phyloP scores from a whole-genome alignment of 495 filamentous ascomycete species.

The Thermochaetoides thermophila region DNA sequence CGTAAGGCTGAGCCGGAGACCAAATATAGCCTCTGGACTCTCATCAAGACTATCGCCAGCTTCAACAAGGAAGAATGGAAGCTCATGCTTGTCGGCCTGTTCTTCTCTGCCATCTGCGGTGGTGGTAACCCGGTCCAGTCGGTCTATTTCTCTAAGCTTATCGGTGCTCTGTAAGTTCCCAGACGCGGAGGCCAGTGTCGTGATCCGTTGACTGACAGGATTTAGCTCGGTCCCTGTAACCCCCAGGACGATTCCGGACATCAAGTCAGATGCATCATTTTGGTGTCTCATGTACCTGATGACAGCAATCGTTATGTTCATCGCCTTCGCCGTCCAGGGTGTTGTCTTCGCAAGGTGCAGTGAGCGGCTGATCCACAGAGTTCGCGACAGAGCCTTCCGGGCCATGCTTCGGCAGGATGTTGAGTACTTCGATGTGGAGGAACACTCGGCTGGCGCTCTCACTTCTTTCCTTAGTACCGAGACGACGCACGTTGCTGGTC shows the following conservation, averaged over 20 bases:
- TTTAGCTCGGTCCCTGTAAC: constrained; percentile 23
- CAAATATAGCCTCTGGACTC: constrained; percentile 61
- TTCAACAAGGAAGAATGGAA: constrained; percentile 68
- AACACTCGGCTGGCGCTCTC: constrained; percentile 70
- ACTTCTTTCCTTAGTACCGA: constrained; percentile 78
- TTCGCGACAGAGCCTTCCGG: constrained; percentile 66
- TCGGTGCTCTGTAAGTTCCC: constrained; percentile 34
- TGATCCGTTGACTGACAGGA: constrained; percentile 12
- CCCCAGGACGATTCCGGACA: constrained; percentile 16
- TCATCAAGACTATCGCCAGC: constrained; percentile 68
- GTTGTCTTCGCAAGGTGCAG: constrained; percentile 64
- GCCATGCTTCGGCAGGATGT: constrained; percentile 85
- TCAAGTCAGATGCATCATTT: constrained; percentile 62
- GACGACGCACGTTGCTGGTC: constrained; percentile 67
- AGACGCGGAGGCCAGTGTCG: too few relatives aligned
- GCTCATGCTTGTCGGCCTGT: constrained; percentile 60
- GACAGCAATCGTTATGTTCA: constrained; percentile 65
- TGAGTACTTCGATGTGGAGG: constrained; percentile 69
- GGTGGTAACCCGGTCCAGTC: constrained; percentile 75
- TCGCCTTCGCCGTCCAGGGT: constrained; percentile 55
- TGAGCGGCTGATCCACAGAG: constrained; percentile 65
- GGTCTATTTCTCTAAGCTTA: constrained; percentile 82
- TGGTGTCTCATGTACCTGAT: constrained; percentile 93
- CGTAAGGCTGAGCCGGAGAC: constrained; percentile 28
- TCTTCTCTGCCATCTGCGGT: constrained; percentile 68